Conservation (phyloP, 2,329 filamentous ascomycete species). For the Tolypocladium ophioglossoides region DNA sequence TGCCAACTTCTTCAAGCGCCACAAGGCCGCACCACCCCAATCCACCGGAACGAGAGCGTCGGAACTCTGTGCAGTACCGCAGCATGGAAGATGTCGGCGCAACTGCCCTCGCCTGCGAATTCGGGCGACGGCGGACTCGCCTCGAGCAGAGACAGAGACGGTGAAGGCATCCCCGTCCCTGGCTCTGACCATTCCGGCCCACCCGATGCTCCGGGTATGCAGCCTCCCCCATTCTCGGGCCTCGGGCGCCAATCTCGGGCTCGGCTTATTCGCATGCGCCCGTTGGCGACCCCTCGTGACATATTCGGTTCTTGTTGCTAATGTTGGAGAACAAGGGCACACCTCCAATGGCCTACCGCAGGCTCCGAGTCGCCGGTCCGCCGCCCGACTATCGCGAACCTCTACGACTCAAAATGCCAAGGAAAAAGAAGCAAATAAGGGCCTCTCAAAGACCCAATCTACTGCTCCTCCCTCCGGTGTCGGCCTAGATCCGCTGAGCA, state of each 20-base stretch:
- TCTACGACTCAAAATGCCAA: slow-evolving; percentile 43
- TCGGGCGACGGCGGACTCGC: slow-evolving; percentile 16
- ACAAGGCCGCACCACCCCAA: not conserved
- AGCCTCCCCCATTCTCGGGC: not conserved
- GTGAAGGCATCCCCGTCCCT: slow-evolving; percentile 13
- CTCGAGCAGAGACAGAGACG: slow-evolving; percentile 13
- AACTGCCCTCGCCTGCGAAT: slow-evolving; percentile 15
- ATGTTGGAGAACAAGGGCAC: not conserved
- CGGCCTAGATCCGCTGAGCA: slow-evolving; percentile 28
- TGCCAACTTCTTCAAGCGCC: not conserved
- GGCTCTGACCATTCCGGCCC: slow-evolving; percentile 13
- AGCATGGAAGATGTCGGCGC: slow-evolving; percentile 26
- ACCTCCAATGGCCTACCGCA: slow-evolving; percentile 3
- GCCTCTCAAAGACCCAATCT: slow-evolving; percentile 13
- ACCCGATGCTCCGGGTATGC: slow-evolving; percentile 21
- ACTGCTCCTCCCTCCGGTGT: slow-evolving; percentile 12
- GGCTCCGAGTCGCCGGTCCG: slow-evolving; percentile 8
- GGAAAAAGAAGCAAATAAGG: slow-evolving; percentile 17
- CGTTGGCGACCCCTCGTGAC: not conserved
- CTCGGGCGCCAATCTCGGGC: not conserved
- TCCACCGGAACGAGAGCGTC: not conserved
- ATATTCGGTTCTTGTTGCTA: not conserved
- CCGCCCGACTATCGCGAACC: slow-evolving; percentile 36
- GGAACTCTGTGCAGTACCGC: slow-evolving; percentile 11
- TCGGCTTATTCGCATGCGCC: not conserved